These are phyloP conservation scores for Andrographis paniculata DNA, from an alignment of 305 asterid genomes.

Conservation along the genomic window DNA sequence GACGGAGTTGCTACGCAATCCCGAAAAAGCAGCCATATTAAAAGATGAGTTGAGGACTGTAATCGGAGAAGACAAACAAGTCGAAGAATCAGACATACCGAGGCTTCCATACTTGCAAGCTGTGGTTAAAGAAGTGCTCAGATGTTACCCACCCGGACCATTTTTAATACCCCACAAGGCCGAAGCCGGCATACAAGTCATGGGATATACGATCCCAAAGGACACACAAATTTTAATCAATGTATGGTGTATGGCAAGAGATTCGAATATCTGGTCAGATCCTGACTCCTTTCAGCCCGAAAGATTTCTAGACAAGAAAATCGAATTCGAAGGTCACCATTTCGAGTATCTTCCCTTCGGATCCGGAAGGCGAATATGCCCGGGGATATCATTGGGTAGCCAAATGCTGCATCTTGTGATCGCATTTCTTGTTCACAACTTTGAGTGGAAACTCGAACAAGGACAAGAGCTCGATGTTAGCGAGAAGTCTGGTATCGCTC, in stretches of 20 bases:
- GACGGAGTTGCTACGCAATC: slow-evolving; percentile 19
- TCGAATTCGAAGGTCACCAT: neutral
- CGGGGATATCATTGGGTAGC: neutral
- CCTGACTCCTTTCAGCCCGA: neutral
- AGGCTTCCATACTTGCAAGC: neutral
- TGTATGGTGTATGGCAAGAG: neutral
- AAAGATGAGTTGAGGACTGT: slow-evolving; percentile 20
- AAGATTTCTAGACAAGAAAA: neutral
- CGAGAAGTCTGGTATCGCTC: neutral
- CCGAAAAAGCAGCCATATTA: slow-evolving; percentile 15
- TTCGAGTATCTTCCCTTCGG: neutral
- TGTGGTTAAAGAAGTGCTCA: neutral
- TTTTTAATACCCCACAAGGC: neutral
- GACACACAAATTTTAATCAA: neutral
- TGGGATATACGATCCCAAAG: neutral
- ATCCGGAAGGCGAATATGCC: slow-evolving; percentile 1
- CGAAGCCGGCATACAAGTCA: neutral
- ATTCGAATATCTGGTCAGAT: neutral
- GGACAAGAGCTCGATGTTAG: neutral
- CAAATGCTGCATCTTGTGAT: neutral
- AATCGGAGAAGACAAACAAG: slow-evolving; percentile 3
- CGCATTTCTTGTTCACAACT: neutral
- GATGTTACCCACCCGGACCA: neutral
- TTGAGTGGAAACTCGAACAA: neutral
- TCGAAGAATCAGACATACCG: slow-evolving; percentile 34